Conservation (phyloP, 169 alveolate species). For the Sarcocystis neurona region DNA sequence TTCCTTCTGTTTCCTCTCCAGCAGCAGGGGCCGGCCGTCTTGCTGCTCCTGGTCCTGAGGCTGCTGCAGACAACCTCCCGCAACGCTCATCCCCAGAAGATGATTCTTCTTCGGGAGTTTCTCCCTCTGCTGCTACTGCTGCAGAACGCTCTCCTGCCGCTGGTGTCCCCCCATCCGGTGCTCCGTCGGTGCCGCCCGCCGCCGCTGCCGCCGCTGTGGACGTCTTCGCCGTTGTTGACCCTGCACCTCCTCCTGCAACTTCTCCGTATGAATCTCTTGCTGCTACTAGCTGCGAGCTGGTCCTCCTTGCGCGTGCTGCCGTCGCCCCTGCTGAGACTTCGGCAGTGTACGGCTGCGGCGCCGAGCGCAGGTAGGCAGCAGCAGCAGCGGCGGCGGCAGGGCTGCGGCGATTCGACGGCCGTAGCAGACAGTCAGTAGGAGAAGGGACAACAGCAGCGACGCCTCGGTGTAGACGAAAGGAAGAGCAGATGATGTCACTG, state of each 20-base stretch:
- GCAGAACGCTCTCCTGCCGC: no score
- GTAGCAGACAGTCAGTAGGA: not conserved
- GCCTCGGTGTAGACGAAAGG: slow-evolving; percentile 31
- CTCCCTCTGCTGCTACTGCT: no score
- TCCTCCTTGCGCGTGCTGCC: no score
- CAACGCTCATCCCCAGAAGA: no score
- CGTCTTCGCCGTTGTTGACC: not conserved
- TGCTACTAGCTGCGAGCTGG: no score
- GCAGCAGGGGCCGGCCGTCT: not conserved
- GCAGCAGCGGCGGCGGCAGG: no score
- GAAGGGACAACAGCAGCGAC: not conserved
- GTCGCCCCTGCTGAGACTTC: no score
- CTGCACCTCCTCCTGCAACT: not conserved
- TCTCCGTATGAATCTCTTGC: not conserved
- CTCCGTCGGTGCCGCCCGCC: not conserved
- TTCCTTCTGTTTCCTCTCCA: not conserved
- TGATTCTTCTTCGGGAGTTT: no score
- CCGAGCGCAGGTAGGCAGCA: no score
- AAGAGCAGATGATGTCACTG: slow-evolving; percentile 41
- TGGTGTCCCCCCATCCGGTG: no score
- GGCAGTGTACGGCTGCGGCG: no score
- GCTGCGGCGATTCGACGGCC: not conserved
- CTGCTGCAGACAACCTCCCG: not conserved
- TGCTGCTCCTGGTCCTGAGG: not conserved
- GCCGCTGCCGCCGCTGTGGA: not conserved